A percentile compares a stretch with the other conserved stretches of the same genome.
phyloP scores from a whole-genome alignment of 805 yeast genomes.

The Myxozyma geophila region DNA sequence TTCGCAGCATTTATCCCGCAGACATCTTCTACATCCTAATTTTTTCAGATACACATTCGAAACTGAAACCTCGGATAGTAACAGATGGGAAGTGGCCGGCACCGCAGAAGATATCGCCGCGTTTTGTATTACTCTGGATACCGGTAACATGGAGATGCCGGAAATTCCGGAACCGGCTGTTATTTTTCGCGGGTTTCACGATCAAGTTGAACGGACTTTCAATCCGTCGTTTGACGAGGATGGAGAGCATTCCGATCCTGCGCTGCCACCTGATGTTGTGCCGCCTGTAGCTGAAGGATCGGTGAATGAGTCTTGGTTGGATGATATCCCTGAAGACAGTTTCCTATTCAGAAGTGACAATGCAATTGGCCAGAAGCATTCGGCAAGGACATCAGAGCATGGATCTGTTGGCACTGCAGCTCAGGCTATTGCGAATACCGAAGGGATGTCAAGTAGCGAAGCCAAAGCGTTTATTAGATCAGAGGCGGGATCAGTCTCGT shows the following conservation, averaged over 20 bases:
- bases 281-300: not conserved
- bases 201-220: conserved; percentile 21
- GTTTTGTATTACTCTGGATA: conserved; percentile 42
- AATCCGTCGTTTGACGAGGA: conserved; percentile 10
- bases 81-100: conserved; percentile 44
- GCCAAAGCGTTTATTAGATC: not conserved
- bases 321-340: conserved; percentile 23
- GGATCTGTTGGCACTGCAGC: not conserved
- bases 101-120: conserved; percentile 48
- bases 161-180: conserved; percentile 29
- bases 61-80: conserved; percentile 45
- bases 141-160: conserved; percentile 33
- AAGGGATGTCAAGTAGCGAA: not conserved
- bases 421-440: not conserved
- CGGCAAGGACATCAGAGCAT: conserved; percentile 2
- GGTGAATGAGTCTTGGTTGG: conserved; percentile 8
- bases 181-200: conserved; percentile 31
- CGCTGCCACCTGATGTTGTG: not conserved
- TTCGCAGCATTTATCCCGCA: conserved; percentile 43
- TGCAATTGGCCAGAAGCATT: not conserved
- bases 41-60: conserved; percentile 47
- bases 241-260: conserved; percentile 2
- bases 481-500: conserved; percentile 16
- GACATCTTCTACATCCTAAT: conserved; percentile 57
- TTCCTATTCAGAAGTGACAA: conserved; percentile 16